These are phyloP conservation scores for Neofusicoccum sp. DNA, from an alignment of 2,329 filamentous ascomycete species.

Conservation along the genomic window DNA sequence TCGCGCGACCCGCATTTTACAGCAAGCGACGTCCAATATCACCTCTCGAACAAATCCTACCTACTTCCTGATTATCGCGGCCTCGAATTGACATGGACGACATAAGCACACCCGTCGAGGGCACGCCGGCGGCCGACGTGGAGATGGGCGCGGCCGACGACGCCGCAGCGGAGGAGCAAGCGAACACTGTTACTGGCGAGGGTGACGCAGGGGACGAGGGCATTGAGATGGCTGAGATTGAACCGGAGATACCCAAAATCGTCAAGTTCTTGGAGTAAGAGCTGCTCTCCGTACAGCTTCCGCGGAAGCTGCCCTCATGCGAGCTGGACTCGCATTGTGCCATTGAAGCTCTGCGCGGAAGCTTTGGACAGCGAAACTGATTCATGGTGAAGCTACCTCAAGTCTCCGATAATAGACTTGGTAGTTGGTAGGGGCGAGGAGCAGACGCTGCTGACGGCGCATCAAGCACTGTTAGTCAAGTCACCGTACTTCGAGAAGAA, in stretches of 20 bases:
- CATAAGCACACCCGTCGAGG: constrained; percentile 32
- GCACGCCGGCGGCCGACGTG: constrained; percentile 42
- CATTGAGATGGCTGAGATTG: constrained; percentile 42
- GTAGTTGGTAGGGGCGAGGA: constrained; percentile 51
- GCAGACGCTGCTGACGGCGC: constrained; percentile 68
- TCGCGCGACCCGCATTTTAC: too few relatives aligned
- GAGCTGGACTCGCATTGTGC: too few relatives aligned
- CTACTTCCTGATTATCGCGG: background rate
- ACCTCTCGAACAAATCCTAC: background rate
- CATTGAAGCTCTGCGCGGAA: too few relatives aligned
- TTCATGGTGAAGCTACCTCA: constrained; percentile 41
- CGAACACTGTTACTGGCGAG: constrained; percentile 19
- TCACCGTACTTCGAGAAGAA: constrained; percentile 72
- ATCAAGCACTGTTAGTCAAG: constrained; percentile 71
- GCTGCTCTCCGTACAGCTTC: too few relatives aligned
- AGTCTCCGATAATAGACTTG: constrained; percentile 49
- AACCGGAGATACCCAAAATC: constrained; percentile 41
- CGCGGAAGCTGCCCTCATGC: too few relatives aligned
- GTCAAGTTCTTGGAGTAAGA: constrained; percentile 47
- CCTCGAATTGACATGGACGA: constrained; percentile 8
- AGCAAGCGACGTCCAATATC: too few relatives aligned
- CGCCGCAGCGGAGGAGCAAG: constrained; percentile 21
- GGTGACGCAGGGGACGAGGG: constrained; percentile 24
- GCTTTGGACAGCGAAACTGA: background rate
- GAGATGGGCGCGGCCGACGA: constrained; percentile 45